Evolutionary conservation across 2,329 filamentous ascomycete species (phyloP).

Genomic region (Fonsecaea multimorphosa): DNA sequence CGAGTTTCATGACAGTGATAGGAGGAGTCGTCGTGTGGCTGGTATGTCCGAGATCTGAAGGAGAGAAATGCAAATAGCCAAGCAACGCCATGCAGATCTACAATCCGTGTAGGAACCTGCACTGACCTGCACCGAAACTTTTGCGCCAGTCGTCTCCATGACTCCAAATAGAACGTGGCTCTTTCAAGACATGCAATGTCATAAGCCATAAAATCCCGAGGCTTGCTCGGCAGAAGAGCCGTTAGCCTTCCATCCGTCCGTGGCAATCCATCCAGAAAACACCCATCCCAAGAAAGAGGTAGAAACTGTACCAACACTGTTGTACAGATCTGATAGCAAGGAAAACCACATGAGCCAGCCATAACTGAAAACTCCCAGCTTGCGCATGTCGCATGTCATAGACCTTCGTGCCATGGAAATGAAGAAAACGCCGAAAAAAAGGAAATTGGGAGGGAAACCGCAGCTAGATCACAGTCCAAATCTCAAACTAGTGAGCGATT

Average conservation of each 20-base stretch:
- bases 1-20: constrained; percentile 4
- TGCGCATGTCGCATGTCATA: constrained; percentile 39
- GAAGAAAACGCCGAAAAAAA: constrained; percentile 28
- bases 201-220: constrained; percentile 21
- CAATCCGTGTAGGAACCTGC: constrained; percentile 25
- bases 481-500: constrained; percentile 28
- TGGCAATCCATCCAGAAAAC: constrained; percentile 32
- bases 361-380: constrained; percentile 38
- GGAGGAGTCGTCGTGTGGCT: constrained; percentile 16
- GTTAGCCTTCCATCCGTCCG: constrained; percentile 3
- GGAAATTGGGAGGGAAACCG: constrained; percentile 17
- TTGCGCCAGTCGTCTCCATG: constrained; percentile 19
- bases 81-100: constrained; percentile 35
- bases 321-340: constrained; percentile 34
- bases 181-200: constrained; percentile 30
- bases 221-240: not conserved
- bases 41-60: constrained; percentile 18
- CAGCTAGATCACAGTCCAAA: constrained; percentile 18
- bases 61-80: constrained; percentile 24
- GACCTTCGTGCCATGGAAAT: constrained; percentile 35
- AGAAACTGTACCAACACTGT: constrained; percentile 33
- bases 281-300: constrained; percentile 25
- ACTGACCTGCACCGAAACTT: constrained; percentile 21
- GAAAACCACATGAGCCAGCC: constrained; percentile 27
- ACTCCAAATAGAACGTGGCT: constrained; percentile 21